Evolutionary conservation across 2,329 filamentous ascomycete genomes (phyloP).

Genomic region (Fusarium compactum): DNA sequence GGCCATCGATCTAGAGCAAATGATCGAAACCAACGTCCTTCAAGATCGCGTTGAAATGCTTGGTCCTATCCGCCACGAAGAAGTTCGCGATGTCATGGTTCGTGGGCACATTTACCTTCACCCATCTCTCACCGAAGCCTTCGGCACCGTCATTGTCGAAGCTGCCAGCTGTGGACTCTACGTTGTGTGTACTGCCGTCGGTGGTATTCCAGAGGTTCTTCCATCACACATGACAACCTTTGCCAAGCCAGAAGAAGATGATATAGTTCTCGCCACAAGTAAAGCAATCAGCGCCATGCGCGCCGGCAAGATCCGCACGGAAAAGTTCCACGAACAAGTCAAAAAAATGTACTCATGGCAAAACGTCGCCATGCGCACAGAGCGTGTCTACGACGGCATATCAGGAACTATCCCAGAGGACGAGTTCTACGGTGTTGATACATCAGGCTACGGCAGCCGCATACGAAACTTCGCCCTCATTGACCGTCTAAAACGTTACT

Average conservation of each 20-base stretch:
- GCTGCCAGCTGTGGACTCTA: constrained; percentile 96
- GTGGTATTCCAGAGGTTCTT: constrained; percentile 95
- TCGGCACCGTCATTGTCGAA: constrained; percentile 97
- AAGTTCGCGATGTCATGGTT: constrained; percentile 97
- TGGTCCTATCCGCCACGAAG: constrained; percentile 92
- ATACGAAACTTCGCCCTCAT: constrained; percentile 92
- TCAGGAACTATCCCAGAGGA: constrained; percentile 85
- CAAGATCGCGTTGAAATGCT: constrained; percentile 95
- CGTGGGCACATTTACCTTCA: constrained; percentile 96
- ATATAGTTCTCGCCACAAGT: constrained; percentile 89
- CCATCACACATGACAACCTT: constrained; percentile 98
- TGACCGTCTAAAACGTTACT: constrained; percentile 94
- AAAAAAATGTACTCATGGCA: constrained; percentile 99
- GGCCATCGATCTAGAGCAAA: constrained; percentile 97
- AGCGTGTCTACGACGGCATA: constrained; percentile 95
- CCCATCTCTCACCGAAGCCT: constrained; percentile 94
- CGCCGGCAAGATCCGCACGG: constrained; percentile 87
- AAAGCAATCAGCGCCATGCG: constrained; percentile 89
- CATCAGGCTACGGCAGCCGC: constrained; percentile 74
- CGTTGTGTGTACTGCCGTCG: constrained; percentile 95
- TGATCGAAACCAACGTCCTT: constrained; percentile 93
- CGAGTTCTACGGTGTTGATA: constrained; percentile 88
- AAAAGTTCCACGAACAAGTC: constrained; percentile 96
- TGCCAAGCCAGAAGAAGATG: constrained; percentile 95
- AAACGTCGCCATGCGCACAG: constrained; percentile 92